Conservation (phyloP, 306 rosid species). For the Quercus dentata region DNA sequence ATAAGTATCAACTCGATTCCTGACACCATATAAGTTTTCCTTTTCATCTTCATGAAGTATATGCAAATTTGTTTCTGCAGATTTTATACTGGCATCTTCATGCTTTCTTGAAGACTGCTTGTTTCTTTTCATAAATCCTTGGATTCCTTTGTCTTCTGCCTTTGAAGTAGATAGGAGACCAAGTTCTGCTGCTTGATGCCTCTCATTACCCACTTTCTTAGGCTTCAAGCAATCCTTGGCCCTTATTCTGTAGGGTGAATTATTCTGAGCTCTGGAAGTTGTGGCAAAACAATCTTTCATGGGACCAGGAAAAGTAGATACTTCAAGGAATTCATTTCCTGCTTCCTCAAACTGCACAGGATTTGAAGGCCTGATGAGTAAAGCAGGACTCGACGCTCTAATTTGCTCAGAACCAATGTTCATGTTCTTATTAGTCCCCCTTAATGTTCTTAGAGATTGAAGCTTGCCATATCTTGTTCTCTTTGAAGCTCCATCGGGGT, state of each 20-base stretch:
- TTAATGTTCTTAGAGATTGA: conserved; percentile 8
- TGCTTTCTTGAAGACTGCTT: not conserved
- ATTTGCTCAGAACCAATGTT: conserved; percentile 2
- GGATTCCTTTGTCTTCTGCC: not conserved
- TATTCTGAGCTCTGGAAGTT: not conserved
- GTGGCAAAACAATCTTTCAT: not conserved
- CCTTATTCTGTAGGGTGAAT: not conserved
- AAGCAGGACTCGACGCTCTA: not conserved
- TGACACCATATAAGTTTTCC: conserved; percentile 16
- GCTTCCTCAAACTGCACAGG: not conserved
- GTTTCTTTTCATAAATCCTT: not conserved
- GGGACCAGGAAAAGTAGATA: not conserved
- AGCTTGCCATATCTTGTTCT: conserved; percentile 21
- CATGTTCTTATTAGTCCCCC: not conserved
- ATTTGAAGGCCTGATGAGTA: not conserved
- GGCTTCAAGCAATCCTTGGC: not conserved
- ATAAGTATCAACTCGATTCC: conserved; percentile 21
- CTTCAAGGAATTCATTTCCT: not conserved
- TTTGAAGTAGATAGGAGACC: not conserved
- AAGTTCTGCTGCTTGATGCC: not conserved
- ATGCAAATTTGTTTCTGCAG: not conserved
- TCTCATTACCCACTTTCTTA: not conserved
- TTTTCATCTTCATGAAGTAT: conserved; percentile 1
- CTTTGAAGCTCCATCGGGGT: not conserved
- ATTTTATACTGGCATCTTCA: not conserved